Evolutionary conservation across 2,329 filamentous ascomycete genomes (phyloP), one percentile per base, ranked within the genome.

Genomic region (Mycogone perniciosa): DNA sequence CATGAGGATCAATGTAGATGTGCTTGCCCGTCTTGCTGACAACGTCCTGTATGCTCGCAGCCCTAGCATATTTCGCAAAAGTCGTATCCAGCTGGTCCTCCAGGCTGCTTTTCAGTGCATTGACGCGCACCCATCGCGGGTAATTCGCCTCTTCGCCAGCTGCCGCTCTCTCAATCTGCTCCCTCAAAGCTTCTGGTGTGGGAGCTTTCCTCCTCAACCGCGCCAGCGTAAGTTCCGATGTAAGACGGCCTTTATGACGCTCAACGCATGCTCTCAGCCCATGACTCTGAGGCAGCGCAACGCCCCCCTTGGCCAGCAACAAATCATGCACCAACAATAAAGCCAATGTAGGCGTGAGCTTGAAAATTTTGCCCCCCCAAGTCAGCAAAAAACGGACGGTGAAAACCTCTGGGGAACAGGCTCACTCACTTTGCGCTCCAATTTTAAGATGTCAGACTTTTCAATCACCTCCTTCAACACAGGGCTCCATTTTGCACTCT

Each of bases 61-160:
- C 82, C 42, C 75, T 72, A 20, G 72, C 68, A 59, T 85, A 92
- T 1, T 72, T 74, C 1, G 76, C 68, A 66, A 97, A 96, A 0
- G 88, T 92, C 0, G 80, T 84, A 11, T 75, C 71, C n/a, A 96
- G 71, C 67, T 95, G 86, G 4, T 83, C 76, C 13, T 85, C 76
- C 5, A 95, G 65, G 0, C 77, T 85, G 8, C 84, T 85, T 59
- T 83, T 85, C 9, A 96, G 70, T 0, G 84, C 82, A 64, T 97
- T 99, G 55, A 97, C 76, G 2, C 93, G 82, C 38, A 96, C 82
- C 93, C 93, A 99, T 48, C 93, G 82, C n/a, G 90, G 91, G 63
- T 92, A 87, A 38, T 72, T 71, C 33, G 77, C 70, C 54, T 79
- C 72, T 29, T 76, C 71, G 5, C 76, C 71, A 6, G 71, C 71